phyloP scores from a whole-genome alignment of 177 flowering plant species.

The Vitis hybrid region DNA sequence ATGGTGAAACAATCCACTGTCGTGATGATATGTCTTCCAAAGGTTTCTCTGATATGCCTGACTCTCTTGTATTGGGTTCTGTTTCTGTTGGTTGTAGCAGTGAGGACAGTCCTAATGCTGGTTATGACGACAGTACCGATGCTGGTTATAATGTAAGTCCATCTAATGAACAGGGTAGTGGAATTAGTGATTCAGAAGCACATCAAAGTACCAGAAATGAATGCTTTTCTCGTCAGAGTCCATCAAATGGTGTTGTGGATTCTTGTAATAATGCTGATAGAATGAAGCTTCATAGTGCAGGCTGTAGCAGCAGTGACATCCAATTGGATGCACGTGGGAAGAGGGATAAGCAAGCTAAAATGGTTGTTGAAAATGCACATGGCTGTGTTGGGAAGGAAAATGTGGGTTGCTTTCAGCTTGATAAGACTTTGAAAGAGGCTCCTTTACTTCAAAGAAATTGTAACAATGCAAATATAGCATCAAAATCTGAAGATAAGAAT shows the following conservation, averaged over 20 bases:
- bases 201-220: conserved; percentile 13
- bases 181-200: conserved; percentile 11
- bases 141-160: background rate
- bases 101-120: conserved; percentile 21
- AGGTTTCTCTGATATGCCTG: conserved; percentile 15
- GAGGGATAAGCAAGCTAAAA: conserved; percentile 29
- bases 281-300: conserved; percentile 16
- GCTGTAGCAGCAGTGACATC: conserved; percentile 18
- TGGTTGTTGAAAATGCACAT: conserved; percentile 24
- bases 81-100: conserved; percentile 37
- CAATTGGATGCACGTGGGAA: conserved; percentile 23
- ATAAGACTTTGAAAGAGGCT: conserved; percentile 21
- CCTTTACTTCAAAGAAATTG: conserved; percentile 19
- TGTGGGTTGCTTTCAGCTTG: conserved; percentile 19
- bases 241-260: conserved; percentile 16
- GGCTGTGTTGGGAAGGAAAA: conserved; percentile 48
- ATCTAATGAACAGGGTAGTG: conserved; percentile 10
- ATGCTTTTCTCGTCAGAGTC: conserved; percentile 9
- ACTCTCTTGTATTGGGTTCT: conserved; percentile 22
- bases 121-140: background rate
- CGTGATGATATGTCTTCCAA: conserved; percentile 18
- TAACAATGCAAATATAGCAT: conserved; percentile 9
- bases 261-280: conserved; percentile 13
- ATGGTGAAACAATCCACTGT: conserved; percentile 13
- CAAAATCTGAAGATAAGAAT: conserved; percentile 27